A percentile compares a stretch with the other conserved stretches of the same genome.
Conservation (phyloP, 2,329 filamentous ascomycete genomes). For the Podosphaera aphanis region DNA sequence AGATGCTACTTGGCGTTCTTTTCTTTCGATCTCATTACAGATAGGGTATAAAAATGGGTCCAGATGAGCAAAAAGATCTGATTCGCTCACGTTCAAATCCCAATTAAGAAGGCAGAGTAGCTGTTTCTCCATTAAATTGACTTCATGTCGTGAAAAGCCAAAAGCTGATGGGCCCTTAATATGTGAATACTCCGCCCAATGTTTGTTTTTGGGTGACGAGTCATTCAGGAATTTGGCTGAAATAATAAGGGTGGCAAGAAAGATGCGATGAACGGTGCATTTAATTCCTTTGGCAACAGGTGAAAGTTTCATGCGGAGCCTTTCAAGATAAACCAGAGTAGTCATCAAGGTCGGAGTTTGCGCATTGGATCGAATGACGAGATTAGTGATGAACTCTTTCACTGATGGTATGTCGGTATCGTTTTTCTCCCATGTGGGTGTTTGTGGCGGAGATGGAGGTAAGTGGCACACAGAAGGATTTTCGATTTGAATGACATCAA, state of each 20-base stretch:
- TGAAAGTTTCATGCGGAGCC: constrained; percentile 64
- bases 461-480: constrained; percentile 20
- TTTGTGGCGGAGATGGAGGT: constrained; percentile 21
- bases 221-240: constrained; percentile 97
- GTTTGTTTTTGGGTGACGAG: constrained; percentile 98
- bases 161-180: constrained; percentile 45
- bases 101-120: constrained; percentile 84
- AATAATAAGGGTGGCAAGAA: constrained; percentile 64
- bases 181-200: constrained; percentile 86
- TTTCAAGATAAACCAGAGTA: constrained; percentile 74
- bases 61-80: constrained; percentile 70
- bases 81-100: constrained; percentile 66
- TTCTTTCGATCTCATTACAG: constrained; percentile 27
- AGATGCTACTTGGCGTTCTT: constrained; percentile 6
- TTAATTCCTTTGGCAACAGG: constrained; percentile 88
- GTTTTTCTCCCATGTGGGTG: constrained; percentile 23
- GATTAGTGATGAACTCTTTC: constrained; percentile 74
- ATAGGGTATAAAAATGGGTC: constrained; percentile 77
- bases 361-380: constrained; percentile 82
- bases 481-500: constrained; percentile 63
- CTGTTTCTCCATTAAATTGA: constrained; percentile 99
- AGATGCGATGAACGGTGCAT: constrained; percentile 94
- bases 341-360: constrained; percentile 96
- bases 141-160: constrained; percentile 81
- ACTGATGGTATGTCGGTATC: constrained; percentile 41